Base-by-base conservation (phyloP, 1,139 yeast species). In the Suhomyces choctaworum region DNA sequence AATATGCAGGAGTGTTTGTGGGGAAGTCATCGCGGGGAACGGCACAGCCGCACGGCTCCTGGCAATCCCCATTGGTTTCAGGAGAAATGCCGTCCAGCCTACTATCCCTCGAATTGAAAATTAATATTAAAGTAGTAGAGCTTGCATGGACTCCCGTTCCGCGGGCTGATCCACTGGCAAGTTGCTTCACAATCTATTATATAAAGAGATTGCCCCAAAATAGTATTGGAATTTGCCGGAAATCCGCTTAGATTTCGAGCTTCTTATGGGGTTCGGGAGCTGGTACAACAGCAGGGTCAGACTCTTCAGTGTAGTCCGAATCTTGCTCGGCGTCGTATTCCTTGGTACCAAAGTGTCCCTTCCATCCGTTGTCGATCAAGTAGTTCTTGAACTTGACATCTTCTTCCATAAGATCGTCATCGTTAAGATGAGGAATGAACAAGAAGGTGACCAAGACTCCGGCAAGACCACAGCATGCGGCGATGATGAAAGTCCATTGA, bases 401-500 rank as follows among this genome's bases (percentile, higher is more conserved):
- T 50, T 82, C 84, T 50, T 68, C 66, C 67, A 78, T 66, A 46
- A 84, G 72, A 52, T 84, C 92, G 16, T 78, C 84, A 12, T 79
- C 86, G 22, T 55, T 70, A 46, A 80, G 69, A 49, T 82, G 84
- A 12, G 92, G 92, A 41, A 84, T 69, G 40, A 79, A 80, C 51
- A 82, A 50, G 51, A 58, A 77, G 0, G 87, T 78, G 25, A 78
- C 65, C n/a, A 71, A 35, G 22, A 83, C 75, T 51, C 92, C 92
- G 8, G 66, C 63, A n/a, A 79, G 57, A 27, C 92, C 92, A 51
- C 85, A 72, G 37, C 76, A 66, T 14, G 90, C 88, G 25, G 87
- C 84, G 50, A 82, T 77, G 42, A 81, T 80, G 33, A 68, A 68
- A 3, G 62, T 57, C 59, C 59, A 57, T 25, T 34, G 45, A 32